Percentiles rank a stretch among this genome's conserved stretches.
These are phyloP conservation scores for Thymus quinquecostatus DNA, from an alignment of 257 asterid genomes.

Conservation along the genomic window DNA sequence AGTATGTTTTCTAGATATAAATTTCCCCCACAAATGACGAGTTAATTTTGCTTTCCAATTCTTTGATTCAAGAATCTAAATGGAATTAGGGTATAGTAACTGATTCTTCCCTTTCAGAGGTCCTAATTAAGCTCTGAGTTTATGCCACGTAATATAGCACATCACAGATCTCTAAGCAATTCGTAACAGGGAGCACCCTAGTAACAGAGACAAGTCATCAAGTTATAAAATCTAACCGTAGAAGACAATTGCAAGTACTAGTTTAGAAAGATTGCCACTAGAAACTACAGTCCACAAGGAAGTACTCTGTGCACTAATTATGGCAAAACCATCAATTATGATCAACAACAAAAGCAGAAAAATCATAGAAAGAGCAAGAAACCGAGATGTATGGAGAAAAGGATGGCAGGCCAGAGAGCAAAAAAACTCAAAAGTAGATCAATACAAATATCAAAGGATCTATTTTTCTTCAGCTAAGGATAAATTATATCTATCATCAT, in stretches of 20 bases:
- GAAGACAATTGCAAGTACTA: not conserved
- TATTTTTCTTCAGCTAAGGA: not conserved
- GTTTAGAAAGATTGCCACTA: not conserved
- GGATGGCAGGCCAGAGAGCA: not conserved
- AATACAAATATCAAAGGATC: not conserved
- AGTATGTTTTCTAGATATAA: no score
- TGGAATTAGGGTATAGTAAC: no score
- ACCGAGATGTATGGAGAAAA: constrained; percentile 3
- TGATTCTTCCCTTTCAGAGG: no score
- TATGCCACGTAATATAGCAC: not conserved
- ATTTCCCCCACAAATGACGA: not conserved
- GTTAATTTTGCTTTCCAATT: no score
- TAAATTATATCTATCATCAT: not conserved
- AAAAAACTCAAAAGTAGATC: not conserved
- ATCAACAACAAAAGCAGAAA: constrained; percentile 12
- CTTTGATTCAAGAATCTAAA: no score
- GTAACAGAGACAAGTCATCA: not conserved
- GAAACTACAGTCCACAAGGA: not conserved
- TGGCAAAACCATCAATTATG: not conserved
- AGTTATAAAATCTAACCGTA: not conserved
- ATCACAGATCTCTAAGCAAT: not conserved
- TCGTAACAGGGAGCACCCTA: not conserved
- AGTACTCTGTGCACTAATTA: not conserved
- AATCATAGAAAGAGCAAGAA: not conserved
- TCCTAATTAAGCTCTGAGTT: not conserved